These are phyloP conservation scores for Colletotrichum sp. DNA, from an alignment of 2,329 filamentous ascomycete genomes.

Conservation along the genomic window DNA sequence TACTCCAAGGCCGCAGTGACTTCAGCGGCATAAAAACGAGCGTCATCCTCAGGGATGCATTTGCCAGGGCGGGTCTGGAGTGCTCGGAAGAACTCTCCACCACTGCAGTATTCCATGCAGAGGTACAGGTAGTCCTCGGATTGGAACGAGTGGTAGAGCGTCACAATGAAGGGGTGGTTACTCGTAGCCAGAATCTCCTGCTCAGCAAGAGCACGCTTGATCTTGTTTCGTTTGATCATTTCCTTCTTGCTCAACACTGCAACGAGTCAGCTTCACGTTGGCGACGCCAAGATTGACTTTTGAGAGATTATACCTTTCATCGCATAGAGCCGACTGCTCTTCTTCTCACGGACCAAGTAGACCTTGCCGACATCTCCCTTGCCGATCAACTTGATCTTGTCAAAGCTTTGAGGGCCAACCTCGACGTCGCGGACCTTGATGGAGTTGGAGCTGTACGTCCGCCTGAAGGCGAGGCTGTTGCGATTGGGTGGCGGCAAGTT, in stretches of 20 bases:
- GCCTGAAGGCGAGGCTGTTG: constrained; percentile 78
- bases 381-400: constrained; percentile 99
- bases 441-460: constrained; percentile 98
- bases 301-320: constrained; percentile 81
- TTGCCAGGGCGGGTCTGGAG: constrained; percentile 96
- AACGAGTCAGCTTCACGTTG: constrained; percentile 36
- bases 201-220: constrained; percentile 95
- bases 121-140: constrained; percentile 98
- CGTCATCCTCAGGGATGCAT: constrained; percentile 95
- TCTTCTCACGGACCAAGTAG: constrained; percentile 96
- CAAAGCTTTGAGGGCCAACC: constrained; percentile 92
- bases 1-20: constrained; percentile 97
- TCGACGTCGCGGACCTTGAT: constrained; percentile 99
- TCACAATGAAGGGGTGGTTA: constrained; percentile 99
- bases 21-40: constrained; percentile 95
- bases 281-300: neutral
- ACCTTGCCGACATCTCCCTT: constrained; percentile 99
- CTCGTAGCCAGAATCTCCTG: constrained; percentile 98
- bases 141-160: constrained; percentile 97
- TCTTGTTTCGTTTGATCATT: constrained; percentile 99
- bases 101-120: constrained; percentile 99
- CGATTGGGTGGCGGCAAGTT: constrained; percentile 70
- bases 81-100: constrained; percentile 96
- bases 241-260: constrained; percentile 98
- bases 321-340: constrained; percentile 91